These are phyloP conservation scores for Lipomyces yamadae DNA, from an alignment of 805 yeast genomes.

Conservation along the genomic window DNA sequence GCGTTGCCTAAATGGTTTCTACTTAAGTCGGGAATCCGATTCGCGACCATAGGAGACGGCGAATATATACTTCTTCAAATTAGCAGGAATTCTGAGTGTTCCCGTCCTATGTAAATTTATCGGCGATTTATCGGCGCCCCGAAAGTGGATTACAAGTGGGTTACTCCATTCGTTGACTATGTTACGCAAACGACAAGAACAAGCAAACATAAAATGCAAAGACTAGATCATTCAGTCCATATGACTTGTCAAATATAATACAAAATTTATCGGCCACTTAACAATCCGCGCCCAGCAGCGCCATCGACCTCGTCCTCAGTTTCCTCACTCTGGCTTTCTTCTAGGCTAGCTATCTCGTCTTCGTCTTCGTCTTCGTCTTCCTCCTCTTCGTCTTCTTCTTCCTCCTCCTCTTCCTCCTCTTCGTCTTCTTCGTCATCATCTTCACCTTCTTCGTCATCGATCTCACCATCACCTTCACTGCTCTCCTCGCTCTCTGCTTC, in stretches of 20 bases:
- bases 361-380: constrained; percentile 32
- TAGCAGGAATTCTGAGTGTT: no score
- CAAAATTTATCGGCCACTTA: constrained; percentile 43
- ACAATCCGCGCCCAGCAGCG: not conserved
- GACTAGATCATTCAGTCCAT: not conserved
- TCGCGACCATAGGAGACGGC: no score
- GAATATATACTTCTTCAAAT: no score
- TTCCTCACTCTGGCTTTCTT: no score
- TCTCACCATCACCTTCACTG: constrained; percentile 34
- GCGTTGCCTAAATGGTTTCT: no score
- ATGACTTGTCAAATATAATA: not conserved
- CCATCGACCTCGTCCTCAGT: constrained; percentile 25
- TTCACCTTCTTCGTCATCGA: constrained; percentile 43
- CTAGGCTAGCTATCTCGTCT: not conserved
- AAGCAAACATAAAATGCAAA: not conserved
- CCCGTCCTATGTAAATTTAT: no score
- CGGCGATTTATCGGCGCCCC: not conserved
- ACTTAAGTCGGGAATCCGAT: no score
- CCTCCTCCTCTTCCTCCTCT: constrained; percentile 44
- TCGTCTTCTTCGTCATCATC: constrained; percentile 43
- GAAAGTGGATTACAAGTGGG: not conserved
- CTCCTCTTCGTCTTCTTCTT: constrained; percentile 36
- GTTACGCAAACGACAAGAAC: not conserved
- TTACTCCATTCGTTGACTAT: no score
- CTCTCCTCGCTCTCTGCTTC: constrained; percentile 45